Conservation (phyloP, 257 asterid genomes). For the Knoxia roxburghii region DNA sequence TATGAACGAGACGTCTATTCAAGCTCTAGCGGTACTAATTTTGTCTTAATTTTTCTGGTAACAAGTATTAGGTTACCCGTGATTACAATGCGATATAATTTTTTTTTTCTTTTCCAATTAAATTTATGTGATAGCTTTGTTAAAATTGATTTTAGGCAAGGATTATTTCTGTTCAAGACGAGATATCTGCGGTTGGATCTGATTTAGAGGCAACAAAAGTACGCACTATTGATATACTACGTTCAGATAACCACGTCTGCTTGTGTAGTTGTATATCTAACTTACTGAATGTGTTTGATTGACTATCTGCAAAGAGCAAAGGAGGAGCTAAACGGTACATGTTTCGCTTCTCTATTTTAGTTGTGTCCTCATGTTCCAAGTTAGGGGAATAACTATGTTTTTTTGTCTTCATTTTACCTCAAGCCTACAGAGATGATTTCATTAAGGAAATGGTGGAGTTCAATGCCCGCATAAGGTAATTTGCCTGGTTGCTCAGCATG, state of each 20-base stretch:
- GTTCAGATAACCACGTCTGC: background rate
- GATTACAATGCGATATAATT: background rate
- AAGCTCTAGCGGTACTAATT: constrained; percentile 51
- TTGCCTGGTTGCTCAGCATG: background rate
- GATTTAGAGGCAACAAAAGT: constrained; percentile 56
- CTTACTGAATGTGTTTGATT: constrained; percentile 18
- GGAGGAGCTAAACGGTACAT: constrained; percentile 48
- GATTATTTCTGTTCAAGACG: constrained; percentile 44
- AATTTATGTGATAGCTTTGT: background rate
- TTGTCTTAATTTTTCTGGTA: background rate
- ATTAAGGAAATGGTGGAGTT: constrained; percentile 60
- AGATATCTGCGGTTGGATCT: constrained; percentile 41
- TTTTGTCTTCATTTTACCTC: background rate
- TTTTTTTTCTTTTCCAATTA: constrained; percentile 3
- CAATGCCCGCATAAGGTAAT: constrained; percentile 60
- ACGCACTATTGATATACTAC: background rate
- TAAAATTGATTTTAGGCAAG: constrained; percentile 41
- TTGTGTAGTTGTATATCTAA: background rate
- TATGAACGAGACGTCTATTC: constrained; percentile 52
- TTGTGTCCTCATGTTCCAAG: background rate
- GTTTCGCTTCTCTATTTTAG: background rate
- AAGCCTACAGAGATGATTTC: constrained; percentile 59
- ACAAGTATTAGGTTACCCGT: background rate
- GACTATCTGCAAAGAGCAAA: constrained; percentile 40
- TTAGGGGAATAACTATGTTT: background rate